These are phyloP conservation scores for Coemansia sp. DNA, from an alignment of 192 early-diverging fungal genomes.

Conservation along the genomic window DNA sequence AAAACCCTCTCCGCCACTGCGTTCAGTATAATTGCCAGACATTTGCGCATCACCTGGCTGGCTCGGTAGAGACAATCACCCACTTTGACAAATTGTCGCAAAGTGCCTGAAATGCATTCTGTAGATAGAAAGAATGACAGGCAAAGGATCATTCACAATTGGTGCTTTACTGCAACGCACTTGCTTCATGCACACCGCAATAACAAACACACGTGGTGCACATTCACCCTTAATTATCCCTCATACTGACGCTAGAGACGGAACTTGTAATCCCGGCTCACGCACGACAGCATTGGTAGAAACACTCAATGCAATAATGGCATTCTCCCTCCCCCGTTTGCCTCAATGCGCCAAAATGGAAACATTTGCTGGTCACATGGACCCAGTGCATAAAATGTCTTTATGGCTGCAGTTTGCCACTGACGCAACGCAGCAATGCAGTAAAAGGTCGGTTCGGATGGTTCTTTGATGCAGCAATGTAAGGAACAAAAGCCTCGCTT, in stretches of 20 bases:
- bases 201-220: slow-evolving; percentile 6
- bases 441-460: not conserved
- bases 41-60: slow-evolving; percentile 1
- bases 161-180: slow-evolving; percentile 1
- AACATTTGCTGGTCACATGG: not conserved
- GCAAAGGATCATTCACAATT: not conserved
- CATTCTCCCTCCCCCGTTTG: not conserved
- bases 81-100: not conserved
- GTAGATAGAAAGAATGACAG: not conserved
- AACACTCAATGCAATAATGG: not conserved
- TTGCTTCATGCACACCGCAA: slow-evolving; percentile 10
- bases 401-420: not conserved
- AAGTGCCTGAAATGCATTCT: not conserved
- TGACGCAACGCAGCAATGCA: not conserved
- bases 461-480: not conserved
- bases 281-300: not conserved
- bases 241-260: not conserved
- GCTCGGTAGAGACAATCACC: not conserved
- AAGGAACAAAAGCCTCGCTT: not conserved
- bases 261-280: not conserved
- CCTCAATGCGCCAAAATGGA: not conserved
- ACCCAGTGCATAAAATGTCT: not conserved
- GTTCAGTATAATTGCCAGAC: too few species aligned
- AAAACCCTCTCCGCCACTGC: too few species aligned
- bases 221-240: slow-evolving; percentile 4